Evolutionary conservation across 1,284 basidiomycete species (phyloP), one percentile per base, ranked within the genome.

Genomic region (Cryptococcus maquisensis): DNA sequence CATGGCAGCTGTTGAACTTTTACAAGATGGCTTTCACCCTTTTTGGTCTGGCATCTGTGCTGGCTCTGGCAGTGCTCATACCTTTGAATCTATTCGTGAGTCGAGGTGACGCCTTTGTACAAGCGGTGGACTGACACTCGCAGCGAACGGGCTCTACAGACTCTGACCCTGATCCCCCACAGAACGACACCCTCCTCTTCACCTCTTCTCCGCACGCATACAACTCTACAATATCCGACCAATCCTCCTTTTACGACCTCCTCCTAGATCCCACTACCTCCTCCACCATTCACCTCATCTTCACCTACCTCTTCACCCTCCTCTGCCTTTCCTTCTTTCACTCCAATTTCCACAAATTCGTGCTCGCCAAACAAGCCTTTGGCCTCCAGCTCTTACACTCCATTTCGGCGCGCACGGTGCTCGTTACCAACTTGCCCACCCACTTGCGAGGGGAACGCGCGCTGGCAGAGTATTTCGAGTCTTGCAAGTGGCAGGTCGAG

Each of bases 1-100:
- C n/a, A n/a, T n/a, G n/a, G 2, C 51, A 94, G 90, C 81, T 98
- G 4, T 82, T 98, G 37, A 90, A 86, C 64, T 98, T 98, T 78
- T 88, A 93, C 81, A 93, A 94, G 73, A 97, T 89, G 82, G 85
- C 87, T 0, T 98, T 97, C 74, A 85, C 87, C 68, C 81, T 97
- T 28, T 97, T 98, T 74, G 85, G 86, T 26, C 64, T 76, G n/a
- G 87, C 90, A 70, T 90, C 90, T 1, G 69, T 91, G 43, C 84
- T 90, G 56, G 90, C 90, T 5, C 79, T 86, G 1, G 73, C 82
- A 1, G 83, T 93, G 16, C 81, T 97, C 16, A 93, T 95, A 83
- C 93, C 93, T 1, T 81, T 95, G 50, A 95, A 96, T 66, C 85
- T 87, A 79, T 87, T 83, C 77, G 90, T 91, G 61, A 63, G 83